These are phyloP conservation scores for Chlamydomonas schloesseri DNA, from an alignment of 139 green algal genomes.

Conservation along the genomic window DNA sequence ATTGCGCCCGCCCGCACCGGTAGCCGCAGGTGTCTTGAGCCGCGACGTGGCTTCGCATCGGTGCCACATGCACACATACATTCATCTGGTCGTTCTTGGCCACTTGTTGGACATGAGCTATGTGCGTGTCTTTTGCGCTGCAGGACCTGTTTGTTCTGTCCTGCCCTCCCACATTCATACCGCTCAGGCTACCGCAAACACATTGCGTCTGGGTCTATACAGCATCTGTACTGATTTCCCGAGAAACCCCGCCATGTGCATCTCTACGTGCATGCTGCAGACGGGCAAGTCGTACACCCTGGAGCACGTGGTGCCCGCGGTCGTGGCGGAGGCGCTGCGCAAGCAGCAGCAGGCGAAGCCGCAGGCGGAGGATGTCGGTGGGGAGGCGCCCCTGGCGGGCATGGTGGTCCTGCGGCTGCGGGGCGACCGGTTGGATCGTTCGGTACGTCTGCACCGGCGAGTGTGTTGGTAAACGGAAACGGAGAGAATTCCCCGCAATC, in stretches of 20 bases:
- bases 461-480: too few relatives aligned
- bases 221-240: too few relatives aligned
- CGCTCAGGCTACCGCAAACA: not conserved
- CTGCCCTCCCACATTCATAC: too few relatives aligned
- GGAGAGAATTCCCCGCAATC: too few relatives aligned
- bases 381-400: not conserved
- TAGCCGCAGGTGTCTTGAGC: not conserved
- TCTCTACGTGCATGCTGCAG: not conserved
- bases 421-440: not conserved
- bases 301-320: constrained; percentile 17
- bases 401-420: constrained; percentile 18
- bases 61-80: not conserved
- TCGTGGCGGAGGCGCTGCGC: constrained; percentile 13
- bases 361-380: not conserved
- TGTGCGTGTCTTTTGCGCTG: too few relatives aligned
- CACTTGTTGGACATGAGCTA: too few relatives aligned
- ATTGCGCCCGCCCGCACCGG: not conserved
- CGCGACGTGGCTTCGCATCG: not conserved
- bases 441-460: not conserved
- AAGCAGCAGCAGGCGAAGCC: too few relatives aligned
- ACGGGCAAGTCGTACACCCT: constrained; percentile 8
- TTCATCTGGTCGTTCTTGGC: too few relatives aligned
- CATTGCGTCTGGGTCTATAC: too few relatives aligned
- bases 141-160: too few relatives aligned
- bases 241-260: too few relatives aligned